Evolutionary conservation across 148 eudicot genomes (phyloP).

Genomic region (Fallopia convolvulus): DNA sequence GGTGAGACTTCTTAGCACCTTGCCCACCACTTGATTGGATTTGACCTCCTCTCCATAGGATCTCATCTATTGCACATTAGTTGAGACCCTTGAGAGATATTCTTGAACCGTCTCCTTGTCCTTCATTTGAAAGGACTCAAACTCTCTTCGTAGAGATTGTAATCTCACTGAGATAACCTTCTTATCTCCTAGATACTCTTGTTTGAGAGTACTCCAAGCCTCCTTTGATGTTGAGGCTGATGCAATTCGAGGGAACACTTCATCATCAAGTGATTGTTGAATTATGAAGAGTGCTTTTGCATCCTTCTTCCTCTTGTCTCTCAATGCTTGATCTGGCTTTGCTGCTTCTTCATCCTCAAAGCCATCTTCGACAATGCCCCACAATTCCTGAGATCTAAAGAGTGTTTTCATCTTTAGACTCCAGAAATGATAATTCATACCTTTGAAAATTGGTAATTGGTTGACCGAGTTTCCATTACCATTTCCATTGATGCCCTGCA

Average conservation of each 20-base stretch:
- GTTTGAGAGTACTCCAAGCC: constrained; percentile 6
- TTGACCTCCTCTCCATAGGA: neutral
- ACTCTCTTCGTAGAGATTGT: neutral
- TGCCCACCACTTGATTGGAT: too few relatives aligned
- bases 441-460: too few relatives aligned
- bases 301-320: constrained; percentile 10
- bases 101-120: neutral
- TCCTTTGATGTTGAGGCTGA: constrained; percentile 5
- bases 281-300: constrained; percentile 16
- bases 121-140: too few relatives aligned
- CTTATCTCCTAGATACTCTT: neutral
- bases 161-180: constrained; percentile 7
- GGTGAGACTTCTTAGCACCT: too few relatives aligned
- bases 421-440: too few relatives aligned
- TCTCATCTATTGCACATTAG: neutral
- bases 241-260: constrained; percentile 12
- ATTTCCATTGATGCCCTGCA: too few relatives aligned
- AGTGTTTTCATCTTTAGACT: too few relatives aligned
- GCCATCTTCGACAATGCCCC: neutral
- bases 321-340: neutral
- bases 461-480: too few relatives aligned
- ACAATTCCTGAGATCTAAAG: too few relatives aligned
- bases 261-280: constrained; percentile 14
- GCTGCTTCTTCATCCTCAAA: neutral
- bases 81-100: neutral